Conservation (phyloP, 352 stramenopile genomes). For the Phytophthora pistaciae region DNA sequence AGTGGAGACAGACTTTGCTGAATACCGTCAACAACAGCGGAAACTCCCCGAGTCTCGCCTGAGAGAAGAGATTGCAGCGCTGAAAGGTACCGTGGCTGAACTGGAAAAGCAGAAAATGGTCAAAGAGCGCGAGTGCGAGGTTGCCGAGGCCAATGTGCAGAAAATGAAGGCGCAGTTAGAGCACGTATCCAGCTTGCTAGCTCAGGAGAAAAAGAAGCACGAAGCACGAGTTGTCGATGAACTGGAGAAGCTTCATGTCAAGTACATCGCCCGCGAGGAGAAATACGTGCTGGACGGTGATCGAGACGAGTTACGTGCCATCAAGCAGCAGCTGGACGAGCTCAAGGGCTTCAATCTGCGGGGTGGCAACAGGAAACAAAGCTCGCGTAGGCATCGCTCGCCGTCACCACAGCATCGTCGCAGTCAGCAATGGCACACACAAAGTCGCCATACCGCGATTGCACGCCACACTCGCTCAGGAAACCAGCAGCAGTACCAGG, state of each 20-base stretch:
- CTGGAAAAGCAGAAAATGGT: constrained; percentile 71
- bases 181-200: constrained; percentile 57
- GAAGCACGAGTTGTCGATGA: constrained; percentile 69
- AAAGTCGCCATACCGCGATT: constrained; percentile 16
- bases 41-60: constrained; percentile 77
- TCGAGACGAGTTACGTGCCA: constrained; percentile 79
- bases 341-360: constrained; percentile 62
- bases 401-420: constrained; percentile 14
- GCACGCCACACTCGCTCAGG: constrained; percentile 9
- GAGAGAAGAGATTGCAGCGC: constrained; percentile 73
- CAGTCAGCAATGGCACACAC: constrained; percentile 18
- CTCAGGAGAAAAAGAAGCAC: constrained; percentile 77
- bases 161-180: constrained; percentile 70
- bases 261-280: constrained; percentile 84
- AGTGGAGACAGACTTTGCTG: constrained; percentile 74
- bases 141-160: constrained; percentile 42
- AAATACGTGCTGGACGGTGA: constrained; percentile 83
- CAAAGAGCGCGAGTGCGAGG: constrained; percentile 46
- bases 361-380: neutral
- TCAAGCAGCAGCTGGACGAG: constrained; percentile 86
- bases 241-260: constrained; percentile 82
- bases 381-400: constrained; percentile 11
- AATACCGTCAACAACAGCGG: constrained; percentile 77
- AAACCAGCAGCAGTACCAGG: constrained; percentile 2
- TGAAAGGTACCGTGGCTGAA: constrained; percentile 62